Evolutionary conservation across 441 rosid genomes (phyloP).

Genomic region (Corymbia citriodora): DNA sequence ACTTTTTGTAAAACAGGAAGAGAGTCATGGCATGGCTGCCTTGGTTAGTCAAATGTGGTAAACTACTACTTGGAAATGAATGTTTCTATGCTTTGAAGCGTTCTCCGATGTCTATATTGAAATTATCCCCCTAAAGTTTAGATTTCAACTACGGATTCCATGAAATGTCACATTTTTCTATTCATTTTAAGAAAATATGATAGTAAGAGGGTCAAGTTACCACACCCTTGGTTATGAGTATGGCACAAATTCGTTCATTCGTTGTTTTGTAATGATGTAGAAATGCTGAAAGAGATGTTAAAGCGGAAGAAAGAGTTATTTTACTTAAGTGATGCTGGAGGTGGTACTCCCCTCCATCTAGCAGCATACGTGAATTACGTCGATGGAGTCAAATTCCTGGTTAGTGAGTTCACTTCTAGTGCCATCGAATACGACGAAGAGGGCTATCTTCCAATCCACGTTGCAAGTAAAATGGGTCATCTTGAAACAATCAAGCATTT

Average conservation of each 20-base stretch:
- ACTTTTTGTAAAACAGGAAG: neutral
- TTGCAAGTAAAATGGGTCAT: neutral
- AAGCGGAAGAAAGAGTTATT: neutral
- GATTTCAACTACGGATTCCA: neutral
- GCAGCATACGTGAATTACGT: neutral
- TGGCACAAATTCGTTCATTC: neutral
- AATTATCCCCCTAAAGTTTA: neutral
- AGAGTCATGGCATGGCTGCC: neutral
- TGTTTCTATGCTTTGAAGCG: neutral
- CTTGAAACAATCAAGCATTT: neutral
- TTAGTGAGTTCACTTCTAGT: neutral
- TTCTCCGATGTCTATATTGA: neutral
- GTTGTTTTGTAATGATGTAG: neutral
- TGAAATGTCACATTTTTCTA: neutral
- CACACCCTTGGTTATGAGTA: neutral
- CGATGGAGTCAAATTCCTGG: neutral
- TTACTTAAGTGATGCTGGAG: neutral
- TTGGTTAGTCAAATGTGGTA: neutral
- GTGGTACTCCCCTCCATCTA: neutral
- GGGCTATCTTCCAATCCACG: neutral
- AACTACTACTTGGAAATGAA: neutral
- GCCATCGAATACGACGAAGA: neutral
- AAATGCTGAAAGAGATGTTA: neutral
- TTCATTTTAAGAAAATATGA: neutral
- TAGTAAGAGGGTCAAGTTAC: neutral